Conservation (phyloP, 176 grass and related monocot genomes). For the Thalia dealbata region DNA sequence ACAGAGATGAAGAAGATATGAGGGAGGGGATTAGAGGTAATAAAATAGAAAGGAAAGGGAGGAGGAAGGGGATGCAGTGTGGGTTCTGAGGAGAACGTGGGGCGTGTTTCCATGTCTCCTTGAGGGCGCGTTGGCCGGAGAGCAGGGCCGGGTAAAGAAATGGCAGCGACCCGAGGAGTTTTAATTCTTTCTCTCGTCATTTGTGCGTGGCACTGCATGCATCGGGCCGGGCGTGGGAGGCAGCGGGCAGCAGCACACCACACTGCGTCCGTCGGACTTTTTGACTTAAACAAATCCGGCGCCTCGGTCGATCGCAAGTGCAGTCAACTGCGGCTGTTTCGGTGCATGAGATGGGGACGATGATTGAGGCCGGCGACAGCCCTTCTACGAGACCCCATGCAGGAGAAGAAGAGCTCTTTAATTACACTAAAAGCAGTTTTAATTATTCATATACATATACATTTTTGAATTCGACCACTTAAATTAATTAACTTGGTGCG, state of each 20-base stretch:
- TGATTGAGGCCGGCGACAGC: too few species aligned
- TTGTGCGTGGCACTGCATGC: not conserved
- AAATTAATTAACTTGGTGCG: too few species aligned
- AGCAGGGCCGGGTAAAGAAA: conserved; percentile 3
- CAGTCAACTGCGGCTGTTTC: too few species aligned
- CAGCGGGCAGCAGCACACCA: not conserved
- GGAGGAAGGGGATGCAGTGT: not conserved
- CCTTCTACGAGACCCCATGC: too few species aligned
- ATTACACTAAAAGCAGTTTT: too few species aligned
- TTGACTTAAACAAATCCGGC: too few species aligned
- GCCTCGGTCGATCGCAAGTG: too few species aligned
- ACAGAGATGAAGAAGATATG: not conserved
- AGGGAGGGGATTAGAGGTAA: too few species aligned
- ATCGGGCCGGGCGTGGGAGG: not conserved
- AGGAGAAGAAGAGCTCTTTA: too few species aligned
- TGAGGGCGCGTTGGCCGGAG: not conserved
- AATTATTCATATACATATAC: too few species aligned
- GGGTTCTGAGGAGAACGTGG: conserved; percentile 20
- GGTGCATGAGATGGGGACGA: too few species aligned
- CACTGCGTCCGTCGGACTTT: not conserved
- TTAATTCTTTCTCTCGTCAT: conserved; percentile 11
- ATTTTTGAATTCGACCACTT: too few species aligned
- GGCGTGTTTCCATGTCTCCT: conserved; percentile 24
- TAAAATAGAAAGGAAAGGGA: not conserved
- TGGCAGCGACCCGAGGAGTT: conserved; percentile 7